phyloP scores from a whole-genome alignment of 2,329 filamentous ascomycete genomes.

The Alternaria sp. region DNA sequence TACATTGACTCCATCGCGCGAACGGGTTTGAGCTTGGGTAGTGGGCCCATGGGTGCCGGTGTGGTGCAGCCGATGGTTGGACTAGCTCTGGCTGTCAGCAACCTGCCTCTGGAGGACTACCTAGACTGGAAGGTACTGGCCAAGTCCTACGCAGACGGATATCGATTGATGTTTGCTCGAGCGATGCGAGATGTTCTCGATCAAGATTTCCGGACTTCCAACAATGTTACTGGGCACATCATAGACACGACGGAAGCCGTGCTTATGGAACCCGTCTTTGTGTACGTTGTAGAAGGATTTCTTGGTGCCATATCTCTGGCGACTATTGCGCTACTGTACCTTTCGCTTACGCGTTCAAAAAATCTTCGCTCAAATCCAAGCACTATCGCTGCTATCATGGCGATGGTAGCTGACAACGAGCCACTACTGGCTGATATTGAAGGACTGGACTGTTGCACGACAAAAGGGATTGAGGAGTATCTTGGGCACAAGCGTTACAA shows the following conservation, averaged over 20 bases:
- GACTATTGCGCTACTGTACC: slow-evolving; percentile 27
- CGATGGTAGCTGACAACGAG: slow-evolving; percentile 34
- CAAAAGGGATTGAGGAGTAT: slow-evolving; percentile 19
- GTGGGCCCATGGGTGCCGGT: not conserved
- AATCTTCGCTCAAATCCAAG: slow-evolving; percentile 43
- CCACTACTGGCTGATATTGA: slow-evolving; percentile 29
- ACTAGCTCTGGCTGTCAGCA: slow-evolving; percentile 45
- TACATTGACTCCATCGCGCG: slow-evolving; percentile 9
- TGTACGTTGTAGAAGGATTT: slow-evolving; percentile 47
- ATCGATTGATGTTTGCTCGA: slow-evolving; percentile 53
- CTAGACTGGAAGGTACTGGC: slow-evolving; percentile 43
- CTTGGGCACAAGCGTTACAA: slow-evolving; percentile 24
- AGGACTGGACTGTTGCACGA: slow-evolving; percentile 28
- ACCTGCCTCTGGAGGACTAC: slow-evolving; percentile 38
- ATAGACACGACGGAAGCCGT: slow-evolving; percentile 41
- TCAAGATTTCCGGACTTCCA: slow-evolving; percentile 4
- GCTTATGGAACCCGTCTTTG: slow-evolving; percentile 48
- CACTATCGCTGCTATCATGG: slow-evolving; percentile 48
- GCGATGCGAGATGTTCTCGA: slow-evolving; percentile 42
- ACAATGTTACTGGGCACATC: slow-evolving; percentile 17
- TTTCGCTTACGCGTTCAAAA: slow-evolving; percentile 23
- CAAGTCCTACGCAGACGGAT: slow-evolving; percentile 49
- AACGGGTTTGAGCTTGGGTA: slow-evolving; percentile 16
- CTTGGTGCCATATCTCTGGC: slow-evolving; percentile 35
- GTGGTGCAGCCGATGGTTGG: slow-evolving; percentile 41